These are phyloP conservation scores for Cerrena zonata DNA, from an alignment of 1,284 basidiomycete species.

Conservation along the genomic window DNA sequence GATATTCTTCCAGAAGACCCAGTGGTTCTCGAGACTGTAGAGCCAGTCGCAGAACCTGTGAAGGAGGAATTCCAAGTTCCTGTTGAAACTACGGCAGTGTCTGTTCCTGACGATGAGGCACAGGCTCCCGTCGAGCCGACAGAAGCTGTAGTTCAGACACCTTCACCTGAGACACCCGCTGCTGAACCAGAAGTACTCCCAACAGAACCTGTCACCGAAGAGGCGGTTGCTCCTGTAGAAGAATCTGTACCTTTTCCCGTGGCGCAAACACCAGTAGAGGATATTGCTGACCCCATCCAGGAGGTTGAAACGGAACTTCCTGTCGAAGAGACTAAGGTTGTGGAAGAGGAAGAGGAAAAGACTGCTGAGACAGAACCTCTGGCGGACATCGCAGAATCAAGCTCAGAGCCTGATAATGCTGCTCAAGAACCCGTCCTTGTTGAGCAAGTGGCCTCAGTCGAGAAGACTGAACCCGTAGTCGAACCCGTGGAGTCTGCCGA, in stretches of 20 bases:
- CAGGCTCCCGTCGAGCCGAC: not conserved
- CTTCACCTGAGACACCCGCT: too few species aligned
- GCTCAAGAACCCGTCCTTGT: slow-evolving; percentile 8
- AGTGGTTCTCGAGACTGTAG: not conserved
- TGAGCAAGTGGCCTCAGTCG: slow-evolving; percentile 4
- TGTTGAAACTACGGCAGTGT: not conserved
- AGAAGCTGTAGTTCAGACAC: not conserved
- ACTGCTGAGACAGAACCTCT: slow-evolving; percentile 6
- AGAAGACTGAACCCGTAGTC: not conserved
- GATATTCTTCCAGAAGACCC: not conserved
- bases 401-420: slow-evolving; percentile 4
- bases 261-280: not conserved
- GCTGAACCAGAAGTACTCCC: not conserved
- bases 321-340: slow-evolving; percentile 3
- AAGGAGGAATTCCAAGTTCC: not conserved
- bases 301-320: slow-evolving; percentile 9
- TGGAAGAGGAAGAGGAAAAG: too few species aligned
- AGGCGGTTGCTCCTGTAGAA: not conserved
- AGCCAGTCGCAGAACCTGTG: not conserved
- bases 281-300: not conserved
- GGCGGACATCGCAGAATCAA: not conserved
- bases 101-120: not conserved
- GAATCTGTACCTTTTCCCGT: not conserved
- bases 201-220: not conserved
- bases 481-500: not conserved